These are phyloP conservation scores for Entophlyctis helioformis DNA, from an alignment of 192 early-diverging fungal genomes.

Conservation along the genomic window DNA sequence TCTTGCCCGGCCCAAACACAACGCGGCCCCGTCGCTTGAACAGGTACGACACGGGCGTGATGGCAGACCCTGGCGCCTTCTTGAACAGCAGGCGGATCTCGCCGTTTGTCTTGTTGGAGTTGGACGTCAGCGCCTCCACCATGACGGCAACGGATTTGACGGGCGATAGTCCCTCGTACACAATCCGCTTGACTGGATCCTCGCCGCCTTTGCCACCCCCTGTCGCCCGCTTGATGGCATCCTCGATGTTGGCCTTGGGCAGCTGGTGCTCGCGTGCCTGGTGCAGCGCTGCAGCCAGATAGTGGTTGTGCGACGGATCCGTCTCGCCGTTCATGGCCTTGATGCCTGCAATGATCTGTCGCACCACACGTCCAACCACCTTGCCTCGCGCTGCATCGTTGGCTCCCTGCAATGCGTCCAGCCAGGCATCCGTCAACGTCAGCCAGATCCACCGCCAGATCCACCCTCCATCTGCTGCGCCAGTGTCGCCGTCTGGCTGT, in stretches of 20 bases:
- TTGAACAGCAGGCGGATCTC: conserved; percentile 48
- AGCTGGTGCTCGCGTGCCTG: conserved; percentile 44
- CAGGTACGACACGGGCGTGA: conserved; percentile 52
- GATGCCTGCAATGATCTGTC: conserved; percentile 50
- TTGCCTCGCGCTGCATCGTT: conserved; percentile 25
- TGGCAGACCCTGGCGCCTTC: conserved; percentile 38
- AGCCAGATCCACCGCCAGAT: too few species aligned
- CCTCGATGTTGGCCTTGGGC: conserved; percentile 62
- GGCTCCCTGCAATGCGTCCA: too few species aligned
- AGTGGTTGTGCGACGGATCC: conserved; percentile 42
- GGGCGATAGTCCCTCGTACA: conserved; percentile 56
- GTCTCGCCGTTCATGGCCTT: conserved; percentile 43
- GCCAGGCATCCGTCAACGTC: too few species aligned
- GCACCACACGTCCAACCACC: conserved; percentile 32
- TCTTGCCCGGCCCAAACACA: conserved; percentile 28
- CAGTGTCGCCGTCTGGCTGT: too few species aligned
- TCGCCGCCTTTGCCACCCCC: conserved; percentile 13
- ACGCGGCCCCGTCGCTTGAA: conserved; percentile 57
- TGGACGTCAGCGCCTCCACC: conserved; percentile 50
- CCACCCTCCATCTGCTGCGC: too few species aligned
- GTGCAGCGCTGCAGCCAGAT: conserved; percentile 43
- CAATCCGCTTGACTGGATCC: conserved; percentile 28
- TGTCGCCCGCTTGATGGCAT: conserved; percentile 50
- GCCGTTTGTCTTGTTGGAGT: conserved; percentile 45
- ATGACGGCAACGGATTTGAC: conserved; percentile 50